Base-by-base conservation (phyloP, 805 yeast species). In the Starmerella potacharoeniae region DNA sequence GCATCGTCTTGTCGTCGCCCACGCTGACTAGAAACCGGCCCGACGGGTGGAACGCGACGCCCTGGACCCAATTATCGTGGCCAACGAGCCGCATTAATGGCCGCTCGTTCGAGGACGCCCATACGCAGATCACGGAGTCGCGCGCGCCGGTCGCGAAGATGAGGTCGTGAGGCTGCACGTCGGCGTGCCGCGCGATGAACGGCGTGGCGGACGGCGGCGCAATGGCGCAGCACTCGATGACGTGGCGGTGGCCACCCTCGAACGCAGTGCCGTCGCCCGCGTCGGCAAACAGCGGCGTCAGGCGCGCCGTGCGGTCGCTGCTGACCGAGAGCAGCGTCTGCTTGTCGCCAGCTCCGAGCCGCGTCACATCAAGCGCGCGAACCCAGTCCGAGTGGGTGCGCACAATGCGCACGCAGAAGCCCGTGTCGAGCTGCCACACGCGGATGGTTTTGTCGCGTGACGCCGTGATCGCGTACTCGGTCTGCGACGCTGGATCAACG, bases 321-420 rank as follows among this genome's bases (percentile, higher is more conserved):
- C 62, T 60, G 8, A 56, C 63, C 14, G 58, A 51, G 3, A 62
- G 50, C 4, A 60, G 51, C 47, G 36, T 40, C 31, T 39, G 52
- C 31, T n/a, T 11, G 4, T 33, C 48, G 11, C 35, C 48, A 1
- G 36, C 28, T n/a, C 6, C 17, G 14, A 5, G 8, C 16, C 11
- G 42, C 14, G 54, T 33, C 28, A 53, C 55, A 39, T 82, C 87
- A 2, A 88, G 60, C 10, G 79, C 73, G 55, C 95, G 73, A 4
- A 88, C 88, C 97, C 97, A 90, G 60, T 88, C 96, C 9, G 86
- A 77, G 68, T 90, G 97, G 1, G 90, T 91, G 14, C 77, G 74
- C 55, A 88, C 79, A 0, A 86, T 79, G 57, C 77, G 75, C 16
- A 79, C 61, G 57, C 88, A 79, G 74, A 79, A 81, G 0, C 95